Evolutionary conservation across 1,284 basidiomycete genomes (phyloP), one percentile per base, ranked within the genome.

Genomic region (Sporisorium exsertum): DNA sequence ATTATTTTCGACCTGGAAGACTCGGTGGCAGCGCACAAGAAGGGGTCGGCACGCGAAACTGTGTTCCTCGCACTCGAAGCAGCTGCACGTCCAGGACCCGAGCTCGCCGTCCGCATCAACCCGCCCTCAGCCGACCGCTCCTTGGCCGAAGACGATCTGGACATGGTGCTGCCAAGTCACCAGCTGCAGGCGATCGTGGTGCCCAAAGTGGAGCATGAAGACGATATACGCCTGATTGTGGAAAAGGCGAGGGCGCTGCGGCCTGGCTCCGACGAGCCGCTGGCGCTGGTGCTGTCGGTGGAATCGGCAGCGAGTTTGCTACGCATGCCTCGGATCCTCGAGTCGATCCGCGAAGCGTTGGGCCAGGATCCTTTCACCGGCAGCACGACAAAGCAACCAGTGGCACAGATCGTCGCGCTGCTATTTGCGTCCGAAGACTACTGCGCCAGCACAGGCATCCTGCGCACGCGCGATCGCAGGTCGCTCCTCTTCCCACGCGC

Each of bases 401-500:
- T 58, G 3, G 70, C 59, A 1, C 35, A 72, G 24, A 55, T 82
- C 3, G 72, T 74, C 6, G 80, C 81, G n/a, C 58, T 84, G 10
- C 57, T 84, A 13, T 84, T 84, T 45, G 83, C 81, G 0, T 67
- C 75, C 8, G 83, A 84, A 57, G 83, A 84, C 70, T 84, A 88
- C 81, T 89, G 95, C 82, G 94, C 95, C 0, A 91, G 94, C 78
- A 94, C 94, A 0, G 91, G 91, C 2, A 91, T 97, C 66, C 88
- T 92, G 35, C 91, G 95, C n/a, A 93, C 94, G 1, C 83, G 88
- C 1, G 89, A 90, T 10, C 89, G 93, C 22, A 87, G 88, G 54
- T 94, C 96, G 81, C 87, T 98, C 22, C 89, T 95, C 7, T 94
- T 91, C 79, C 92, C 94, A 3, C 90, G 95, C n/a, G 93, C 93